These are phyloP conservation scores for Leucosporidium creatinivorum DNA, from an alignment of 768 basidiomycete genomes.

Conservation along the genomic window DNA sequence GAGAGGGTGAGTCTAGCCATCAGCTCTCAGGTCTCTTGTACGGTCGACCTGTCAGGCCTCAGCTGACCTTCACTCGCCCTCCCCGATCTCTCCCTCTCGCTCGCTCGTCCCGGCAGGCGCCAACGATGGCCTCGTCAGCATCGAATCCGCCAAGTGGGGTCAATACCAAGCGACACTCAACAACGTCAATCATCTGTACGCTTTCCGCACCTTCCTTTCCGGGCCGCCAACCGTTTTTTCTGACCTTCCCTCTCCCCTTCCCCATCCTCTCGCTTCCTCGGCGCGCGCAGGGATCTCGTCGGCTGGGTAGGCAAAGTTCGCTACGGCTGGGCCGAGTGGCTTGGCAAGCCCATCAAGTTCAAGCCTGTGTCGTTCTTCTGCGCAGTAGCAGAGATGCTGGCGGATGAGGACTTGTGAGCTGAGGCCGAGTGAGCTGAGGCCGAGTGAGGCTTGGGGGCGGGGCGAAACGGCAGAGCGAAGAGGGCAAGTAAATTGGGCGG, in stretches of 20 bases:
- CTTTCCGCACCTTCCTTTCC: slow-evolving; percentile 1
- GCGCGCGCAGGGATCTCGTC: slow-evolving; percentile 42
- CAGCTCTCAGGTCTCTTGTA: slow-evolving; percentile 40
- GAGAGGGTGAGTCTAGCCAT: slow-evolving; percentile 25
- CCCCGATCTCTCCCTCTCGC: slow-evolving; percentile 52
- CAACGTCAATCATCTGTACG: slow-evolving; percentile 73
- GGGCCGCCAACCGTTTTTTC: too few relatives aligned
- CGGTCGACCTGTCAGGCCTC: not conserved
- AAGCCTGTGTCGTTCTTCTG: slow-evolving; percentile 87
- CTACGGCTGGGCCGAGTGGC: slow-evolving; percentile 82
- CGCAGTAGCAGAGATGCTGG: slow-evolving; percentile 37
- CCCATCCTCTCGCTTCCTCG: not conserved
- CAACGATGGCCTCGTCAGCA: slow-evolving; percentile 88
- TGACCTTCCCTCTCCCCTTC: slow-evolving; percentile 34
- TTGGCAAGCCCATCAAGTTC: slow-evolving; percentile 83
- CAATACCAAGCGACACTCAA: slow-evolving; percentile 80
- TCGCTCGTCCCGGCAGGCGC: slow-evolving; percentile 78
- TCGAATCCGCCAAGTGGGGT: slow-evolving; percentile 85
- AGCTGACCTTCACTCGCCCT: not conserved
- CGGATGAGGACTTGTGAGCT: slow-evolving; percentile 25
- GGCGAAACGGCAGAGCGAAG: too few relatives aligned
- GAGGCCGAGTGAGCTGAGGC: not conserved
- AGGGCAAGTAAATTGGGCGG: too few relatives aligned
- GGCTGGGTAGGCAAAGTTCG: slow-evolving; percentile 88
- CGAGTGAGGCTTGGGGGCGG: not conserved